phyloP scores from a whole-genome alignment of 1,284 basidiomycete genomes.

The Trichosporon sp. region DNA sequence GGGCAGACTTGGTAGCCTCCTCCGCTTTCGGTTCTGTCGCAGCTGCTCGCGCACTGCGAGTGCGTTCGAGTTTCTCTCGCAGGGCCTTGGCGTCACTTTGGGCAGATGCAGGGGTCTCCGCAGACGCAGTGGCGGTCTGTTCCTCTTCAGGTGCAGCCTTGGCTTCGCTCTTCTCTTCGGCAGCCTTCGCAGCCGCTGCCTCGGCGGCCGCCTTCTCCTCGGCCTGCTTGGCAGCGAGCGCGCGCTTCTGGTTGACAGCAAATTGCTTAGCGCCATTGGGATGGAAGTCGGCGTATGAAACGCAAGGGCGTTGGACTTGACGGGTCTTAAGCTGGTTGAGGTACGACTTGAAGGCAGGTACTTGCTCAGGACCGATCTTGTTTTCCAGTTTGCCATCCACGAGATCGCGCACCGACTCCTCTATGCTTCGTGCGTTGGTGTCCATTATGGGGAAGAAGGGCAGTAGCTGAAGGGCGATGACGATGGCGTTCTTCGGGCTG shows the following conservation, averaged over 20 bases:
- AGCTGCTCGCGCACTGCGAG: constrained; percentile 10
- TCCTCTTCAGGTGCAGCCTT: constrained; percentile 3
- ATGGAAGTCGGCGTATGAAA: constrained; percentile 24
- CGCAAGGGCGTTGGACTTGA: constrained; percentile 24
- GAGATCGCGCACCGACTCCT: constrained; percentile 62
- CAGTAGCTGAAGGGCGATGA: constrained; percentile 81
- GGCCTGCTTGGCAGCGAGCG: background rate
- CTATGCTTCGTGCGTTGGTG: constrained; percentile 54
- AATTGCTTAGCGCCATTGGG: constrained; percentile 12
- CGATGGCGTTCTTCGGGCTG: constrained; percentile 77
- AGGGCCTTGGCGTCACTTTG: constrained; percentile 22
- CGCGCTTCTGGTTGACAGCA: background rate
- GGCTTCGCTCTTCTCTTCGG: background rate
- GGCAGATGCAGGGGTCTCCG: constrained; percentile 15
- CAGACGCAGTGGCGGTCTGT: constrained; percentile 3
- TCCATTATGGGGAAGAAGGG: constrained; percentile 74
- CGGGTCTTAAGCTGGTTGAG: constrained; percentile 29
- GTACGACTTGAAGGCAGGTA: constrained; percentile 31
- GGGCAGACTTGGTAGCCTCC: background rate
- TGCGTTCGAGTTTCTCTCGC: constrained; percentile 29
- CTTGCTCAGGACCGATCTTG: constrained; percentile 32
- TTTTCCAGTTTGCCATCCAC: constrained; percentile 58
- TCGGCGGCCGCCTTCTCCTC: constrained; percentile 12
- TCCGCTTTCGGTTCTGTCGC: constrained; percentile 5
- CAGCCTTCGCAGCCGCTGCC: constrained; percentile 8